Evolutionary conservation across 441 rosid genomes (phyloP).

Genomic region (Pelargonium australe): DNA sequence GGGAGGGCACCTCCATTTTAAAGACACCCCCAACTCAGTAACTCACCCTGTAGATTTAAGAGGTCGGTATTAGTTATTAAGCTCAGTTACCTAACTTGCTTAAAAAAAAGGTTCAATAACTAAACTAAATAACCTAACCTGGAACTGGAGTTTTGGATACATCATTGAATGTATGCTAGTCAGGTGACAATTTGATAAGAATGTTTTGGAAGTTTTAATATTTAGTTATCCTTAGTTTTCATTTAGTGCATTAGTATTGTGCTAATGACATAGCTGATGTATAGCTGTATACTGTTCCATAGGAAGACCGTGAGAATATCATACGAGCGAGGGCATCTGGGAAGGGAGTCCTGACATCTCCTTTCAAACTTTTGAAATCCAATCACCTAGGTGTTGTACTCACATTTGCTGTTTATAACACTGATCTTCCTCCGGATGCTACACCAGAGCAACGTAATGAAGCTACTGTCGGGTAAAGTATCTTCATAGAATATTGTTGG

Average conservation of each 20-base stretch:
- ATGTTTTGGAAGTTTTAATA: no score
- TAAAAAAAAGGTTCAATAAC: no score
- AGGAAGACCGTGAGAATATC: constrained; percentile 96
- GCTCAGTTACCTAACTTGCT: no score
- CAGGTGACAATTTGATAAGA: no score
- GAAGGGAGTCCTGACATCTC: constrained; percentile 93
- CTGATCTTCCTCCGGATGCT: constrained; percentile 56
- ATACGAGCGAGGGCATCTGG: constrained; percentile 91
- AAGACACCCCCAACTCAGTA: background rate
- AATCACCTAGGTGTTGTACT: constrained; percentile 89
- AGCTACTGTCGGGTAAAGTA: constrained; percentile 70
- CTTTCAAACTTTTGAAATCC: constrained; percentile 87
- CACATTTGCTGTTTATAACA: constrained; percentile 81
- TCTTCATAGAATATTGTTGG: constrained; percentile 10
- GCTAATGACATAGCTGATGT: constrained; percentile 12
- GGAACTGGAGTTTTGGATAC: no score
- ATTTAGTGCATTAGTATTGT: constrained; percentile 6
- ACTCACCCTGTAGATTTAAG: background rate
- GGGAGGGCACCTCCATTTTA: background rate
- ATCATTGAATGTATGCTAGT: no score
- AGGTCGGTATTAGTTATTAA: no score
- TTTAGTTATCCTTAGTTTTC: background rate
- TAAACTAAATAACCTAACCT: no score
- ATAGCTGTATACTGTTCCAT: constrained; percentile 17
- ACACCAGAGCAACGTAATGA: constrained; percentile 64